These are phyloP conservation scores for Botrytis fragariae DNA, from an alignment of 2,329 filamentous ascomycete species.

Conservation along the genomic window DNA sequence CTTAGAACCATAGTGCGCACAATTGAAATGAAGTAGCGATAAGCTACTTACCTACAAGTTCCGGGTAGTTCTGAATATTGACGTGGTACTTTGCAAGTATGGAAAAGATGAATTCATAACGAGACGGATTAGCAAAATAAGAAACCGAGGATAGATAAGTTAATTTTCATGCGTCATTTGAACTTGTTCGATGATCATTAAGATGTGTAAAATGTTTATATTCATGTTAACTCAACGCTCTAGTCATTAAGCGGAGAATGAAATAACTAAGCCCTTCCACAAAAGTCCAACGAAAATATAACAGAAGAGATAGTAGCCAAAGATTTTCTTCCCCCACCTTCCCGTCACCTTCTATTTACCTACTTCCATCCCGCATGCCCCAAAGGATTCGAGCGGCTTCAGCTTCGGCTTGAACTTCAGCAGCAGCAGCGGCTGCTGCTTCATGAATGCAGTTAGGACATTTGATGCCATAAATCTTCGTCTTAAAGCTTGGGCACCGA, in stretches of 20 bases:
- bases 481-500: neutral
- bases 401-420: no score
- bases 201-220: neutral
- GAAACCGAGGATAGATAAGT: no score
- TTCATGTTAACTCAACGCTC: neutral
- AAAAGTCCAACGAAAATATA: neutral
- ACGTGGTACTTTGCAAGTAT: no score
- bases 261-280: neutral
- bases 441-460: neutral
- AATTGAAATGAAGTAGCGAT: no score
- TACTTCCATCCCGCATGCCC: neutral
- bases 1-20: no score
- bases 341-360: neutral
- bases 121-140: no score
- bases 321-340: neutral
- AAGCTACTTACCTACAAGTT: no score
- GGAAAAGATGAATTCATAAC: no score
- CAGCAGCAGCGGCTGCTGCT: neutral
- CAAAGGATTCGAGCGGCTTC: neutral
- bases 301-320: neutral
- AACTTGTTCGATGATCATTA: neutral
- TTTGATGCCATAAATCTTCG: neutral
- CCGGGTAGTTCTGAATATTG: no score
- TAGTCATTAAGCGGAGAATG: neutral
- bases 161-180: neutral